A percentile compares a stretch with the other conserved stretches of the same genome.
phyloP scores from a whole-genome alignment of 2,329 filamentous ascomycete genomes.

The Alternaria consortialis region DNA sequence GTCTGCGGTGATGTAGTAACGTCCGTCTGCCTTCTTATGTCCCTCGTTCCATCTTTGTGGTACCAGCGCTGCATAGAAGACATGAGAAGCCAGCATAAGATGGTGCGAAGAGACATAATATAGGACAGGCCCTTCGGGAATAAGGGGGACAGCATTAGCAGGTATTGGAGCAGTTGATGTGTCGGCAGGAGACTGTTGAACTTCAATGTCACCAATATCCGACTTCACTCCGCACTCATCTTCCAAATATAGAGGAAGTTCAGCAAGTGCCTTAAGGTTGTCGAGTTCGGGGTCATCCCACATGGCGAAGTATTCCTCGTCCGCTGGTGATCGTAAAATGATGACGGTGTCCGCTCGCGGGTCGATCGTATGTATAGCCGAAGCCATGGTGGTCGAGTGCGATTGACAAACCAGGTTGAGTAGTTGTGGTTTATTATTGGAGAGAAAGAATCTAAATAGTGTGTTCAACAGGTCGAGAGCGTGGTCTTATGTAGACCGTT shows the following conservation, averaged over 20 bases:
- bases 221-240: too few species aligned
- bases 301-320: background rate
- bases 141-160: background rate
- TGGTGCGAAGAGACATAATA: background rate
- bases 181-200: background rate
- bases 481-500: background rate
- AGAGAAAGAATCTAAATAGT: background rate
- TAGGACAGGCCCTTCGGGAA: background rate
- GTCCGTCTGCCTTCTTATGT: background rate
- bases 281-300: background rate
- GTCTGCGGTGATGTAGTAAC: constrained; percentile 3
- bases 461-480: background rate
- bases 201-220: too few species aligned
- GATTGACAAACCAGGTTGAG: background rate
- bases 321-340: background rate
- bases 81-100: background rate
- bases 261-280: background rate
- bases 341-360: constrained; percentile 15
- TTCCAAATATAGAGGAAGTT: background rate
- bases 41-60: background rate
- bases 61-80: background rate
- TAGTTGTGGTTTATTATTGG: background rate
- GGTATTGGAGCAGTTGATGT: too few species aligned
- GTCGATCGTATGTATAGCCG: constrained; percentile 1
- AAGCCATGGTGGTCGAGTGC: background rate